Conservation (phyloP, 202 grass and related monocot species). For the Carex arenaria region DNA sequence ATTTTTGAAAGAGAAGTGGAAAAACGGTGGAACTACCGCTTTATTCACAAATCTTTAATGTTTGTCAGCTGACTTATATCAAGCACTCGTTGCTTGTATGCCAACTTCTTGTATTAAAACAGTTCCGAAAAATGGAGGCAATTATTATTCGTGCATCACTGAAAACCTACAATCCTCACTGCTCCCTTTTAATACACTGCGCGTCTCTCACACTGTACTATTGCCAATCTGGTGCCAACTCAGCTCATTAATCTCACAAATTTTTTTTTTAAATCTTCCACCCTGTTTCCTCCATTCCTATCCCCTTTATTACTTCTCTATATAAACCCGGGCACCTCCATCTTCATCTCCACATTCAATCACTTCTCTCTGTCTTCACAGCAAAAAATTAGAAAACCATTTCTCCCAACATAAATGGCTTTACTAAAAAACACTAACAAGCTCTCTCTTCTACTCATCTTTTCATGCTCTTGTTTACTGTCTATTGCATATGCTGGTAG, state of each 20-base stretch:
- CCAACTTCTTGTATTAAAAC: neutral
- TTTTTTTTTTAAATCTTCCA: neutral
- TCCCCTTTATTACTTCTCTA: slow-evolving; percentile 33
- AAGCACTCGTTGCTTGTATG: neutral
- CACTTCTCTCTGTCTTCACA: neutral
- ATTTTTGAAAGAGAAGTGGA: neutral
- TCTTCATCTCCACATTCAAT: slow-evolving; percentile 21
- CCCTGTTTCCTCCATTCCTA: neutral
- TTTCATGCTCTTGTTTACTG: neutral
- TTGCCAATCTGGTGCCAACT: slow-evolving; percentile 58
- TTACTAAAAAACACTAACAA: neutral
- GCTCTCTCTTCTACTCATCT: slow-evolving; percentile 1
- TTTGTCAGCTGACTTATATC: neutral
- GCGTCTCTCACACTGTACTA: slow-evolving; percentile 26
- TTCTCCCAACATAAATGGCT: neutral
- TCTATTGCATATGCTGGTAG: slow-evolving; percentile 26
- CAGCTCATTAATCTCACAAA: slow-evolving; percentile 26
- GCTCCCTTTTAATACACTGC: slow-evolving; percentile 23
- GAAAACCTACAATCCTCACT: slow-evolving; percentile 4
- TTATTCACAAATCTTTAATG: neutral
- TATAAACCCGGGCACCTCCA: slow-evolving; percentile 24
- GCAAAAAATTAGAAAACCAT: neutral
- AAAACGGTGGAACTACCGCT: neutral
- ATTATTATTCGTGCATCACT: neutral
- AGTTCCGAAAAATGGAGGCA: neutral